Evolutionary conservation across 345 rosid genomes (phyloP), one percentile per base, ranked within the genome.

Genomic region (Salix exigua): DNA sequence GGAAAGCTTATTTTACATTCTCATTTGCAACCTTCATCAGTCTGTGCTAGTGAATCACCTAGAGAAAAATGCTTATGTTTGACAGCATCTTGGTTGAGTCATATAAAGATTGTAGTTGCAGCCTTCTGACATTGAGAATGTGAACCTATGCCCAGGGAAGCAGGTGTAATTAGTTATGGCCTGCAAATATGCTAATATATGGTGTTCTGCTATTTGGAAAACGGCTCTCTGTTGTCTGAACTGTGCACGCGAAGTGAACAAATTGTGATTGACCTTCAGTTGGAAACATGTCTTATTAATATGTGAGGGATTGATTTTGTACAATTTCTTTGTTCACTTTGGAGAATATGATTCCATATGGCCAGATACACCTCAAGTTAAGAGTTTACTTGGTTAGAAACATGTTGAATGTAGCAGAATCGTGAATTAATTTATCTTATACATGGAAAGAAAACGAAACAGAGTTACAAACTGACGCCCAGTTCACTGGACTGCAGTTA

Each of bases 1-100:
- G 55, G 71, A 40, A 72, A 26, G 73, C 28, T 40, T 74, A 40
- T 37, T 35, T 51, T 35, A 58, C 70, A 61, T 42, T 44, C 69
- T 60, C 48, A 51, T 37, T 2, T 9, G 14, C 31, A 28, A 35
- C 53, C 48, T 76, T 10, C 71, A 73, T 77, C 13, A n/a, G 64
- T 46, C 67, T 51, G 23, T 72, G 70, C 23, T 69, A 31, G 61
- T n/a, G 12, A 35, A 74, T 13, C 31, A 53, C 17, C 44, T 10
- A 16, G 19, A 30, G 6, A 30, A 30, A 48, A 50, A 21, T 70
- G 58, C 64, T 51, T 3, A 10, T 48, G 64, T 19, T 44, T 68
- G 7, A 44, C 23, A 9, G 40, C 11, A 42, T 68, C 55, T 42
- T 44, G 50, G 72, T 23, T 25, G 55, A 64, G 25, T 58, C 28